Evolutionary conservation across 345 rosid genomes (phyloP).

Genomic region (Toxicodendron radicans): DNA sequence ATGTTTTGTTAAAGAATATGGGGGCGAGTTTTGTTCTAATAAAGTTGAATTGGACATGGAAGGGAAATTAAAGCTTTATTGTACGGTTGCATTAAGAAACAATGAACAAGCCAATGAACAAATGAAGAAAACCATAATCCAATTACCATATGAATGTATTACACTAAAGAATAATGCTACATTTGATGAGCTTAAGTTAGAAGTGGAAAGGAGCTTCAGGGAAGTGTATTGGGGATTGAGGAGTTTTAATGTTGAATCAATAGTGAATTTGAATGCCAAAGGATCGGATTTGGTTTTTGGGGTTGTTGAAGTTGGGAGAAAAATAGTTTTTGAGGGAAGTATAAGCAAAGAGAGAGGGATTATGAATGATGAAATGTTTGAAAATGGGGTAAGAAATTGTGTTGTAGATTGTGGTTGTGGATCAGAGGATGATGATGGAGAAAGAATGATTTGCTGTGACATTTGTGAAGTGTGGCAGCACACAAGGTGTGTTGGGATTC

Average conservation of each 20-base stretch:
- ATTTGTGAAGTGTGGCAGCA: constrained; percentile 94
- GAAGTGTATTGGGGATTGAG: constrained; percentile 75
- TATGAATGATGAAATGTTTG: constrained; percentile 27
- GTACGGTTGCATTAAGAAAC: constrained; percentile 47
- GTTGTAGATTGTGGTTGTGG: constrained; percentile 72
- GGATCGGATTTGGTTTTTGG: constrained; percentile 44
- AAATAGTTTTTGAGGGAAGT: constrained; percentile 52
- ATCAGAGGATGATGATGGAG: constrained; percentile 77
- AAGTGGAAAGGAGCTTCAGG: constrained; percentile 61
- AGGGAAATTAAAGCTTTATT: constrained; percentile 51
- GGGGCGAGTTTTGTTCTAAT: constrained; percentile 23
- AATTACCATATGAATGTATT: constrained; percentile 64
- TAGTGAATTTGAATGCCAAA: constrained; percentile 37
- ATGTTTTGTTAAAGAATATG: constrained; percentile 64
- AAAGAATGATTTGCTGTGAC: constrained; percentile 77
- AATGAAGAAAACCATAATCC: constrained; percentile 16
- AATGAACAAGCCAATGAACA: constrained; percentile 15
- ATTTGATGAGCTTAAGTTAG: constrained; percentile 53
- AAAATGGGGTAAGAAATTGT: constrained; percentile 25
- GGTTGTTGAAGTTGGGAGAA: constrained; percentile 43
- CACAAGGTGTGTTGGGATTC: constrained; percentile 71
- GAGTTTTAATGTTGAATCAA: constrained; percentile 41
- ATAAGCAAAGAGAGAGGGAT: constrained; percentile 28
- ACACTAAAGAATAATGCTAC: constrained; percentile 60
- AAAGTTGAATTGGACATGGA: constrained; percentile 31